phyloP scores from a whole-genome alignment of 331 rosid species.

The Pyracantha coccinea region DNA sequence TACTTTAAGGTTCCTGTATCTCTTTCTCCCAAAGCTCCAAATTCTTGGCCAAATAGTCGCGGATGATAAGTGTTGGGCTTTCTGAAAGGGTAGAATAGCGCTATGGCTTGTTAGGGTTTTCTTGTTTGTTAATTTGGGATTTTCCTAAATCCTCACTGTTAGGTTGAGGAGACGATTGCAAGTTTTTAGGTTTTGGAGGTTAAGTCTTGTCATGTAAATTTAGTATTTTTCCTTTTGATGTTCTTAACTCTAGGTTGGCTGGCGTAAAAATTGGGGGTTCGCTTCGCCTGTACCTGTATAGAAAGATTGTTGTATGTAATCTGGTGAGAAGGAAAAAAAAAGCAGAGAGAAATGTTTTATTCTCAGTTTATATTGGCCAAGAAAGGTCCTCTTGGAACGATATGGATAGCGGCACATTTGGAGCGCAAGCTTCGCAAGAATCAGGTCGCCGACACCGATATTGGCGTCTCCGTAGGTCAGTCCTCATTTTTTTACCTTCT shows the following conservation, averaged over 20 bases:
- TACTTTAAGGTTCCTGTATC: not conserved
- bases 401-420: conserved; percentile 99
- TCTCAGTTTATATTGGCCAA: conserved; percentile 99
- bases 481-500: not conserved
- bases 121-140: not conserved
- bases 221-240: not conserved
- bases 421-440: conserved; percentile 98
- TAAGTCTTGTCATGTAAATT: not conserved
- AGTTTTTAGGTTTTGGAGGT: not conserved
- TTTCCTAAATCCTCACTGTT: not conserved
- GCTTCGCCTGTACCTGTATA: too few relatives aligned
- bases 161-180: not conserved
- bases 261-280: too few relatives aligned
- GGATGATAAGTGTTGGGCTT: not conserved
- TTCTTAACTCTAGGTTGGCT: too few relatives aligned
- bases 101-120: conserved; percentile 2
- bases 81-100: not conserved
- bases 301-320: too few relatives aligned
- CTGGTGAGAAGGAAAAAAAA: not conserved
- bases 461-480: conserved; percentile 94
- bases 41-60: not conserved
- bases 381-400: conserved; percentile 97
- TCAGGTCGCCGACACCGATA: conserved; percentile 98
- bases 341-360: conserved; percentile 61
- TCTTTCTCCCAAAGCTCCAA: not conserved